Evolutionary conservation across 805 yeast genomes (phyloP).

Genomic region (Pichia sporocuriosa): DNA sequence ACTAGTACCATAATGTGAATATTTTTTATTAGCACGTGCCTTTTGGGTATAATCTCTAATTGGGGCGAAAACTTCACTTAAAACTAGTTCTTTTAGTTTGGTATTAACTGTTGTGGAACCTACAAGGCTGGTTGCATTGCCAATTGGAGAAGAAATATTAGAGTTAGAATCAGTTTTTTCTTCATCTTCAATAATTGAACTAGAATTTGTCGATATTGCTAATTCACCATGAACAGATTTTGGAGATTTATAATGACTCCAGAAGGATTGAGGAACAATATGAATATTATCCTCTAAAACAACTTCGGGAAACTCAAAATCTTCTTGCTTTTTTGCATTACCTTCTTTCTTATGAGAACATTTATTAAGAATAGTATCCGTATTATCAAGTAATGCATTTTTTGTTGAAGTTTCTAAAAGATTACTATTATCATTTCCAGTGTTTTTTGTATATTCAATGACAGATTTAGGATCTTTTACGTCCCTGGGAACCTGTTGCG

Average conservation of each 20-base stretch:
- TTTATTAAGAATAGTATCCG: no score
- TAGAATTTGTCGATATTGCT: not conserved
- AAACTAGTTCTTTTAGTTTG: constrained; percentile 62
- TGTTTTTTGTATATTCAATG: no score
- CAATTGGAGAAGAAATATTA: not conserved
- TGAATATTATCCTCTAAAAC: constrained; percentile 86
- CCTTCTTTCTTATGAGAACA: not conserved
- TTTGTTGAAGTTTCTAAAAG: no score
- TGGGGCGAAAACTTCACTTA: constrained; percentile 68
- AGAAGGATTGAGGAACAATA: constrained; percentile 76
- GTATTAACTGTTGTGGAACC: constrained; percentile 67
- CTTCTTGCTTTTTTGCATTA: no score
- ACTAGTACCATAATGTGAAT: constrained; percentile 2
- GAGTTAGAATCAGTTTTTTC: not conserved
- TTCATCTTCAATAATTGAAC: not conserved
- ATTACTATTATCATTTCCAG: no score
- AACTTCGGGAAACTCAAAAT: constrained; percentile 59
- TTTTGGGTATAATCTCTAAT: constrained; percentile 28
- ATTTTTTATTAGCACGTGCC: constrained; percentile 7
- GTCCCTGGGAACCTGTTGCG: no score
- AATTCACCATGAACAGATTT: not conserved
- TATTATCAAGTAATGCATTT: no score
- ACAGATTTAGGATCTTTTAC: no score
- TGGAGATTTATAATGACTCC: constrained; percentile 43
- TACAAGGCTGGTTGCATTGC: constrained; percentile 12